Conservation (phyloP, 2,329 filamentous ascomycete genomes). For the Fusarium setosum region DNA sequence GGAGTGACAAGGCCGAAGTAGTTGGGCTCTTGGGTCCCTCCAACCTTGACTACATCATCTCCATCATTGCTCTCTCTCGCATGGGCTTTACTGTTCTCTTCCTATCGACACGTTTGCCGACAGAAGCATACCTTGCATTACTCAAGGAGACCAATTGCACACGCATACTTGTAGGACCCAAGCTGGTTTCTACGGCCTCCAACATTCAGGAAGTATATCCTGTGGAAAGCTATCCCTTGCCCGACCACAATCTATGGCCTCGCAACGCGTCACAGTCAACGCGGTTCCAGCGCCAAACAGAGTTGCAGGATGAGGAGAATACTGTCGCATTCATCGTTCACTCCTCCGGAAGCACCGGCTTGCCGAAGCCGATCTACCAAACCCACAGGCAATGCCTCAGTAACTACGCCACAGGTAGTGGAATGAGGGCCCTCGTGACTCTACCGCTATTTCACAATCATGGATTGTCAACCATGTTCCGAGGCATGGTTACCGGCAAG, state of each 20-base stretch:
- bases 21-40: constrained; percentile 61
- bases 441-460: constrained; percentile 70
- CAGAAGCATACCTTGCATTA: constrained; percentile 27
- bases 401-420: constrained; percentile 55
- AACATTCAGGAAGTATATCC: constrained; percentile 17
- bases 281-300: constrained; percentile 21
- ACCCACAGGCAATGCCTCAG: constrained; percentile 62
- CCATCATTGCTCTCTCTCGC: constrained; percentile 63
- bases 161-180: constrained; percentile 23
- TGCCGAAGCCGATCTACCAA: constrained; percentile 72
- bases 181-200: constrained; percentile 2
- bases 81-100: constrained; percentile 60
- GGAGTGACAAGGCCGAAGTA: constrained; percentile 43
- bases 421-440: constrained; percentile 62
- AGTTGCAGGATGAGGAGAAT: constrained; percentile 10
- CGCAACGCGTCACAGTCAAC: constrained; percentile 29
- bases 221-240: constrained; percentile 14
- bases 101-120: constrained; percentile 30
- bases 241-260: constrained; percentile 10
- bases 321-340: constrained; percentile 44
- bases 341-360: constrained; percentile 64
- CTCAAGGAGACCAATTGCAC: constrained; percentile 25
- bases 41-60: constrained; percentile 64
- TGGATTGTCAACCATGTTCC: constrained; percentile 65
- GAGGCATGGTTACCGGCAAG: constrained; percentile 62